These are phyloP conservation scores for Gyrodon lividus DNA, from an alignment of 768 basidiomycete genomes.

Conservation along the genomic window DNA sequence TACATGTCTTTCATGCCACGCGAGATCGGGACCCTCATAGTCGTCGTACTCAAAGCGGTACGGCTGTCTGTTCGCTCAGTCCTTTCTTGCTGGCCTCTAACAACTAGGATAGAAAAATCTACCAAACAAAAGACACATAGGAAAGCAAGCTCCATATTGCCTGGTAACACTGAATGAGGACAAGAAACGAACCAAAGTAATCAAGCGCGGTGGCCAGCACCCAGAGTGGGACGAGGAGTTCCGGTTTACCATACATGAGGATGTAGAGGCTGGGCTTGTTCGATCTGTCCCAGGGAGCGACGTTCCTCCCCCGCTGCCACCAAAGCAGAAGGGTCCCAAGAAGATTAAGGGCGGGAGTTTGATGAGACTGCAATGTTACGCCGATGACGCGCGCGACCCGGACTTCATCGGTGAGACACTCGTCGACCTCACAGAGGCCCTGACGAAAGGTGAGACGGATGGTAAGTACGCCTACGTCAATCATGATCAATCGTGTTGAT, in stretches of 20 bases:
- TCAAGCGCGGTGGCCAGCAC: slow-evolving; percentile 96
- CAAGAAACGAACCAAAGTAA: slow-evolving; percentile 86
- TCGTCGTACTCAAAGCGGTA: slow-evolving; percentile 92
- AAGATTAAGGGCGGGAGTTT: slow-evolving; percentile 68
- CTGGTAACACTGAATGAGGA: slow-evolving; percentile 74
- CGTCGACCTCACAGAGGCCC: slow-evolving; percentile 84
- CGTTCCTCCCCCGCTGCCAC: slow-evolving; percentile 68
- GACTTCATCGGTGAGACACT: slow-evolving; percentile 91
- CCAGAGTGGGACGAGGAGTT: slow-evolving; percentile 99
- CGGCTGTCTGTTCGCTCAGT: slow-evolving; percentile 33
- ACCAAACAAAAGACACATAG: slow-evolving; percentile 88
- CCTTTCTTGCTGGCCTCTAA: slow-evolving; percentile 13
- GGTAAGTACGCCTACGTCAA: slow-evolving; percentile 51
- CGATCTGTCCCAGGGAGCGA: slow-evolving; percentile 40
- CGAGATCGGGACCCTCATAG: slow-evolving; percentile 91
- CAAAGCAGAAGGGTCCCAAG: slow-evolving; percentile 51
- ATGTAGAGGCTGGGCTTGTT: slow-evolving; percentile 53
- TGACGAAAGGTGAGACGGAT: slow-evolving; percentile 96
- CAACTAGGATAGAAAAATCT: slow-evolving; percentile 65
- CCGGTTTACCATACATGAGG: slow-evolving; percentile 86
- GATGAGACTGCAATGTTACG: slow-evolving; percentile 86
- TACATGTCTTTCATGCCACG: slow-evolving; percentile 60
- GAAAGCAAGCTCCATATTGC: slow-evolving; percentile 98
- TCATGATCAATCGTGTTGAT: slow-evolving; percentile 13
- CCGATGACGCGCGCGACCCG: slow-evolving; percentile 90